Percentiles rank a stretch among this genome's conserved stretches.
phyloP scores from a whole-genome alignment of 805 yeast species.

The Candida dajiaensis region DNA sequence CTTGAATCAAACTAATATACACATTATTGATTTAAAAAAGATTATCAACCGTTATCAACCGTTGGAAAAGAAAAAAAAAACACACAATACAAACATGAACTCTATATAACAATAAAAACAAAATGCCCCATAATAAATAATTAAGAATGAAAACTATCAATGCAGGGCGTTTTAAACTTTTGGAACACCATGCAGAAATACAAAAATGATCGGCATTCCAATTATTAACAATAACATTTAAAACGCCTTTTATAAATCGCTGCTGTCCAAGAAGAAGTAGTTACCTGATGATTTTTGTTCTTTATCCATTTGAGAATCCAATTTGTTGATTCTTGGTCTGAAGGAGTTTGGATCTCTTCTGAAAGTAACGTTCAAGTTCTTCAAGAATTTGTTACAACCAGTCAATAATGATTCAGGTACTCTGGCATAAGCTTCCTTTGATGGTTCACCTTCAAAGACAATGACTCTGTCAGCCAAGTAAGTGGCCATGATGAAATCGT shows the following conservation, averaged over 20 bases:
- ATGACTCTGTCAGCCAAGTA: conserved; percentile 98
- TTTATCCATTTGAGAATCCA: conserved; percentile 98
- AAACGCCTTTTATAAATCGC: conserved; percentile 32
- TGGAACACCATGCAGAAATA: neutral
- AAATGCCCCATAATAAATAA: conserved; percentile 17
- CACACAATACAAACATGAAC: neutral
- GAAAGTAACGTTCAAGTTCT: conserved; percentile 95
- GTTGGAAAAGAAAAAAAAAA: too few relatives aligned
- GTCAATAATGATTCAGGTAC: conserved; percentile 90
- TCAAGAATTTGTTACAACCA: conserved; percentile 95
- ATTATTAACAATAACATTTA: neutral
- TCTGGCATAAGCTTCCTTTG: conserved; percentile 77
- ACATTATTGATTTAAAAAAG: neutral
- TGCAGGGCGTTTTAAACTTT: neutral
- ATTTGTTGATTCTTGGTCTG: conserved; percentile 97
- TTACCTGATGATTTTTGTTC: conserved; percentile 92
- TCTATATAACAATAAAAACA: conserved; percentile 13
- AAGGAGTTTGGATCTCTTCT: conserved; percentile 98
- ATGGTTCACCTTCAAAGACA: conserved; percentile 95
- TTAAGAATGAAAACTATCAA: conserved; percentile 11
- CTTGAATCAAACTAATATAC: neutral
- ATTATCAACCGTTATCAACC: neutral
- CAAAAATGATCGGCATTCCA: neutral
- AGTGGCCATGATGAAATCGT: conserved; percentile 99
- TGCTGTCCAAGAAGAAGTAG: conserved; percentile 88